Base-by-base conservation (phyloP, 495 filamentous ascomycete species). In the Immersiella caudata region DNA sequence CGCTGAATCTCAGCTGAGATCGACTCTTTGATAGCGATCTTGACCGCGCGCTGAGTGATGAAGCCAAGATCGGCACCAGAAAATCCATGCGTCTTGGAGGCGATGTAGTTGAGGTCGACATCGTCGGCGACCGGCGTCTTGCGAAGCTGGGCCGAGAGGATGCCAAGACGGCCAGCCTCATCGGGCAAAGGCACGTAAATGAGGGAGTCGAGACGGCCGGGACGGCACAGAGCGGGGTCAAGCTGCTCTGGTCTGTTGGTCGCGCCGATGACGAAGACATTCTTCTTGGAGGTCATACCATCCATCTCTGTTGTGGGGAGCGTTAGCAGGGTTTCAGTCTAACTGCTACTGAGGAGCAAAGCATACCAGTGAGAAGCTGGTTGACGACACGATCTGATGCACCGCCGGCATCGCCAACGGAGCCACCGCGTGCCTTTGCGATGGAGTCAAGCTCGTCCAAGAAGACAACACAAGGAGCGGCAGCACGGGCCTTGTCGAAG, bases 231-330 rank as follows among this genome's bases (percentile, higher is more conserved):
- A 67, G 95, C 95, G 76, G 94, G 93, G 81, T 99, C 95, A 56
- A 99, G 88, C 82, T 98, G 95, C 84, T 99, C 95, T 50, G 95
- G 95, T 83, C 95, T 88, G 84, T 99, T 99, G 76, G 95, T 99
- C 35, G 95, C 95, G 80, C 95, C 95, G 73, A 99, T 99, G 71
- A 99, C 95, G 83, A 99, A 99, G 72, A 99, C 95, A 81, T 99
- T 99, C 91, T 99, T 99, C 92, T 99, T 99, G 8, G 94, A 97
- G 57, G 96, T 97, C 93, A 97, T 97, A 73, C 93, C 93, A 73
- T 97, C 93, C 93, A 97, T 97, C 88, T 97, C 93, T 94, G 74
- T 46, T 33, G 64, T 2, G 35, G 74, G 89, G 40, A 36, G 33
- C 5, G 40, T 46, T 18, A 46, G 40, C 82, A 89, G 87, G 9